phyloP scores from a whole-genome alignment of 768 basidiomycete genomes.

The Pulveroboletus ravenelii region DNA sequence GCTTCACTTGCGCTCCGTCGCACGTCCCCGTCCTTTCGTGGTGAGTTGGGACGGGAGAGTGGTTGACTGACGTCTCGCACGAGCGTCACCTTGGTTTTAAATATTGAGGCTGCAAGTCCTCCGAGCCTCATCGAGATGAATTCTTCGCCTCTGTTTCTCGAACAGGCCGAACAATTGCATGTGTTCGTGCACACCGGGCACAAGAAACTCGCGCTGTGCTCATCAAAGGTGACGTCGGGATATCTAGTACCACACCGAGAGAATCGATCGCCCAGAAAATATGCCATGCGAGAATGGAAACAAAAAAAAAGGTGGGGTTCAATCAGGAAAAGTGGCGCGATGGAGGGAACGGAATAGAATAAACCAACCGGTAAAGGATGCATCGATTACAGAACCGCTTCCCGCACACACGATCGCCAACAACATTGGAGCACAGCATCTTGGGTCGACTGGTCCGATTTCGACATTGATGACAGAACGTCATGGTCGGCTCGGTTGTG shows the following conservation, averaged over 20 bases:
- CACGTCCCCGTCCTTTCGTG: not conserved
- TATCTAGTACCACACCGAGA: slow-evolving; percentile 27
- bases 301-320: too few species aligned
- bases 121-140: slow-evolving; percentile 35
- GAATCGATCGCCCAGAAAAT: not conserved
- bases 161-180: slow-evolving; percentile 49
- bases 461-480: slow-evolving; percentile 39
- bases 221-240: slow-evolving; percentile 35
- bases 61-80: slow-evolving; percentile 16
- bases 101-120: slow-evolving; percentile 19
- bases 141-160: slow-evolving; percentile 41
- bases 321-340: slow-evolving; percentile 3
- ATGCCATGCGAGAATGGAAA: not conserved
- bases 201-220: slow-evolving; percentile 25
- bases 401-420: slow-evolving; percentile 22
- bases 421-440: slow-evolving; percentile 31
- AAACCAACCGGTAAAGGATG: slow-evolving; percentile 29
- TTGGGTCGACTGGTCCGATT: slow-evolving; percentile 24
- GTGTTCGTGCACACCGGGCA: slow-evolving; percentile 44
- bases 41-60: not conserved
- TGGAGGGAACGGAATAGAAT: not conserved
- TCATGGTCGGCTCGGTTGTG: not conserved
- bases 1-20: not conserved
- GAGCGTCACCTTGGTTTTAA: slow-evolving; percentile 22
- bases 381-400: slow-evolving; percentile 35